phyloP scores from a whole-genome alignment of 495 filamentous ascomycete species.

The Hypoxylon fuscum region DNA sequence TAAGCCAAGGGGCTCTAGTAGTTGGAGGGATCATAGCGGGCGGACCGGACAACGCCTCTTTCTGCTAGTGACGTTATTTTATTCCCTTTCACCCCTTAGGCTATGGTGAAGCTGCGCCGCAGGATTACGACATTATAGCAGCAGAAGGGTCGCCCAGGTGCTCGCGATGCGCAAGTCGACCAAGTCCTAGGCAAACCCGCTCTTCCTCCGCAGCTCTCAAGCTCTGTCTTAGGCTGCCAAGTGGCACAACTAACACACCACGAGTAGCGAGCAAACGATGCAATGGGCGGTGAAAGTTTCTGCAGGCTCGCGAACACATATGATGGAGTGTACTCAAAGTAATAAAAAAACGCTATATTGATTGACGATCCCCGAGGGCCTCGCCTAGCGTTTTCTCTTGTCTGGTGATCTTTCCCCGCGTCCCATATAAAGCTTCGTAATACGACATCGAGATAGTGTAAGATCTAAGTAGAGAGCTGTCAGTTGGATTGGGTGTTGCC shows the following conservation, averaged over 20 bases:
- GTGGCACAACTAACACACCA: constrained; percentile 30
- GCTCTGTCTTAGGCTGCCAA: constrained; percentile 26
- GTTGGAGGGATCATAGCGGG: constrained; percentile 20
- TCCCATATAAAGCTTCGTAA: constrained; percentile 32
- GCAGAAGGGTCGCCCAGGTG: constrained; percentile 19
- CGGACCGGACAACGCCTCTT: constrained; percentile 5
- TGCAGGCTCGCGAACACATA: constrained; percentile 17
- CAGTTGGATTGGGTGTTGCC: constrained; percentile 19
- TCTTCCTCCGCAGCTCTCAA: constrained; percentile 21
- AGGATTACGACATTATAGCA: constrained; percentile 18
- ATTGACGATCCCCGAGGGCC: constrained; percentile 19
- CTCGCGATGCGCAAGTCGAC: background rate
- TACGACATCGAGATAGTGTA: constrained; percentile 28
- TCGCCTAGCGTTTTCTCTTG: constrained; percentile 20
- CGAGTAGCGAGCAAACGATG: constrained; percentile 12
- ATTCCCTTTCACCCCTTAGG: constrained; percentile 1
- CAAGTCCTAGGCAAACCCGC: constrained; percentile 4
- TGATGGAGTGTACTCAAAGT: constrained; percentile 32
- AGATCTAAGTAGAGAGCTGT: constrained; percentile 26
- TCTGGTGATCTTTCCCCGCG: constrained; percentile 39
- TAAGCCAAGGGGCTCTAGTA: constrained; percentile 21
- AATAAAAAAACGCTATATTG: constrained; percentile 27
- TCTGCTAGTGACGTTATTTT: constrained; percentile 7
- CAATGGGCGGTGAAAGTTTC: constrained; percentile 31
- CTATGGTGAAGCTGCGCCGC: constrained; percentile 15